Base-by-base conservation (phyloP, 805 yeast genomes). In the Starmerella vitae region DNA sequence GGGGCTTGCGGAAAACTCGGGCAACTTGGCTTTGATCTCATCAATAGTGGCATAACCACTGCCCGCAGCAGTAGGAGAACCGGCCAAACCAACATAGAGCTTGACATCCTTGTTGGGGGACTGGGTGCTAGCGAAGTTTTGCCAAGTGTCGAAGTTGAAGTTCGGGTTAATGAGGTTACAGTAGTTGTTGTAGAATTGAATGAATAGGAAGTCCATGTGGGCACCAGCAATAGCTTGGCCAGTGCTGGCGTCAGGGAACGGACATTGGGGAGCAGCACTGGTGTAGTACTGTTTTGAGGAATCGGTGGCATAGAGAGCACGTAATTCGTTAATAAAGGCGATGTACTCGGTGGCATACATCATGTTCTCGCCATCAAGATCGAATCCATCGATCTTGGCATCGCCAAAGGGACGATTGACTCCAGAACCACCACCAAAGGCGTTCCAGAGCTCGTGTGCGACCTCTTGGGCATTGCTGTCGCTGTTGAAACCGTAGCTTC, bases 251-350 rank as follows among this genome's bases (percentile, higher is more conserved):
- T 85, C 95, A 15, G 94, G 94, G 57, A 76, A 79, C 20, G 74
- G 78, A 64, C 95, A 86, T 63, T 84, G 94, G 17, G 95, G 95
- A 46, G 95, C 88, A 48, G 94, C 94, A 38, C 93, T 74, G 33
- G 84, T 63, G 57, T 77, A 81, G 63, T 76, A 81, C 21, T 60
- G 51, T 59, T 76, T 79, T 33, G 78, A 65, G 25, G 75, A 62
- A 21, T 61, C 65, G 30, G 65, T 60, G 34, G 62, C 63, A 42
- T 59, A 67, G 37, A 57, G 57, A 3, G 43, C 41, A 48, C 72
- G 63, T 45, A 76, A 52, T 49, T 68, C 64, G 30, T 59, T 64
- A 12, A 73, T 80, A 38, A 78, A 58, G 13, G 77, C 71, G 27
- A 73, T 70, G 53, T 77, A 79, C n/a, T 94, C 94, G 1, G 65